These are phyloP conservation scores for Phylloporus arenicola DNA, from an alignment of 768 basidiomycete genomes.

Conservation along the genomic window DNA sequence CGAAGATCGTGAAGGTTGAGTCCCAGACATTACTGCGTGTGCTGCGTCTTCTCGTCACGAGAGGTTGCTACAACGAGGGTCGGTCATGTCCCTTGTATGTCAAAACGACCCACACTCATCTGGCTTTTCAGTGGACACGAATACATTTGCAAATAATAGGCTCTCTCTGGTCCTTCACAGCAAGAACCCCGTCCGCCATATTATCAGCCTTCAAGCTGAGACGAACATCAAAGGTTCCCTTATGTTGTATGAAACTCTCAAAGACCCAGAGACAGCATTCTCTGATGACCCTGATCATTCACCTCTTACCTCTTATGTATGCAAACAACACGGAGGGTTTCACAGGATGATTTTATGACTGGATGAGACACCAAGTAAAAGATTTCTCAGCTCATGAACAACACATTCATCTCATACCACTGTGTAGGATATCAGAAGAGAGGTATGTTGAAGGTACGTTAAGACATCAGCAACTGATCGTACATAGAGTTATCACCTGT, in stretches of 20 bases:
- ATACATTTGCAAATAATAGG: constrained; percentile 33
- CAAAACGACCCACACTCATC: not conserved
- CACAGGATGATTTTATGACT: constrained; percentile 20
- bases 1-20: constrained; percentile 17
- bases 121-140: constrained; percentile 19
- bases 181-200: constrained; percentile 18
- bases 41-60: constrained; percentile 26
- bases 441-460: constrained; percentile 7
- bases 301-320: constrained; percentile 18
- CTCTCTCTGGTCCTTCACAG: constrained; percentile 25
- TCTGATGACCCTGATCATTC: constrained; percentile 20
- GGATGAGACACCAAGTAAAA: constrained; percentile 20
- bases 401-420: not conserved
- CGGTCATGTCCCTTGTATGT: not conserved
- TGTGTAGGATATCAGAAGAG: constrained; percentile 15
- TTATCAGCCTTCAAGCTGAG: constrained; percentile 18
- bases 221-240: constrained; percentile 9
- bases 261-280: constrained; percentile 14
- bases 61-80: constrained; percentile 32
- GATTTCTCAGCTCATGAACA: not conserved
- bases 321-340: constrained; percentile 15
- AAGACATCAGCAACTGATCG: not conserved
- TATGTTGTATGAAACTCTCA: constrained; percentile 7
- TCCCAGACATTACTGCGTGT: constrained; percentile 27
- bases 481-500: constrained; percentile 17